Conservation (phyloP, 352 stramenopile genomes). For the Globisporangium canariense region DNA sequence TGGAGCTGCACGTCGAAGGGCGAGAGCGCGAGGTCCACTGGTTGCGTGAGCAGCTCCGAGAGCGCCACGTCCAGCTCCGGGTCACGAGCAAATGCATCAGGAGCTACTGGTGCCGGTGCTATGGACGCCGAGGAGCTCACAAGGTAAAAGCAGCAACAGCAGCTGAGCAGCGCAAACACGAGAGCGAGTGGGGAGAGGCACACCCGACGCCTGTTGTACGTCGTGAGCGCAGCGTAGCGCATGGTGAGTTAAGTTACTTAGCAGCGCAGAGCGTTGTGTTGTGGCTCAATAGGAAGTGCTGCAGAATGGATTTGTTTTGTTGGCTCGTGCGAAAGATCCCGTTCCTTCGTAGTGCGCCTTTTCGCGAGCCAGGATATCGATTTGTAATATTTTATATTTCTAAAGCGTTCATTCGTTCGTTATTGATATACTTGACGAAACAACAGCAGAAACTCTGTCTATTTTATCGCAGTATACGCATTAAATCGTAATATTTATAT, state of each 20-base stretch:
- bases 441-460: too few relatives aligned
- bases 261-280: background rate
- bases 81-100: slow-evolving; percentile 20
- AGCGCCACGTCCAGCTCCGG: slow-evolving; percentile 25
- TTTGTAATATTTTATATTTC: too few relatives aligned
- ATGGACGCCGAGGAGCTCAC: background rate
- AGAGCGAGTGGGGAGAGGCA: background rate
- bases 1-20: slow-evolving; percentile 34
- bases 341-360: too few relatives aligned
- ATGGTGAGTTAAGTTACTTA: background rate
- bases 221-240: background rate
- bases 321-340: too few relatives aligned
- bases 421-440: too few relatives aligned
- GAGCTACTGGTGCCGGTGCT: background rate
- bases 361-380: too few relatives aligned
- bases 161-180: background rate
- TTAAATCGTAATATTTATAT: too few relatives aligned
- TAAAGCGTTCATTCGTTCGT: too few relatives aligned
- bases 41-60: slow-evolving; percentile 21
- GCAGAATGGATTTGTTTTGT: too few relatives aligned
- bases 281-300: too few relatives aligned
- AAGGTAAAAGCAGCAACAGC: background rate
- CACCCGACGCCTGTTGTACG: too few relatives aligned
- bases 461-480: too few relatives aligned
- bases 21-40: slow-evolving; percentile 14